A percentile compares a stretch with the other conserved stretches of the same genome.
phyloP scores from a whole-genome alignment of 495 filamentous ascomycete species.

The Lasiosphaeriaceae sp. region DNA sequence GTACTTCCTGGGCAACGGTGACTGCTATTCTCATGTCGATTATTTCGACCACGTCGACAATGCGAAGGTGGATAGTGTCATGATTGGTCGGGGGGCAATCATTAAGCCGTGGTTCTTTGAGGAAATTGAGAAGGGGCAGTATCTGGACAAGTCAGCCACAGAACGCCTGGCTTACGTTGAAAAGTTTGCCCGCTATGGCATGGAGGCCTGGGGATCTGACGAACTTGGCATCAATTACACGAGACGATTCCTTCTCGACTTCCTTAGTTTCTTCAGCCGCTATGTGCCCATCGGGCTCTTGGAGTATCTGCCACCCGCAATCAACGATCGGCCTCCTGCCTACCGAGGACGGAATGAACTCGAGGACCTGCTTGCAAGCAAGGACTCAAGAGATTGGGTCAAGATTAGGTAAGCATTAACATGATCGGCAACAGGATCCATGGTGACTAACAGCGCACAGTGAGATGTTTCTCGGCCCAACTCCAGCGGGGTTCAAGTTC shows the following conservation, averaged over 20 bases:
- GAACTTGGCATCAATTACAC: conserved; percentile 89
- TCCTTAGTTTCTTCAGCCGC: conserved; percentile 84
- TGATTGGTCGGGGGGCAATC: conserved; percentile 87
- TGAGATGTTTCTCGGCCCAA: conserved; percentile 95
- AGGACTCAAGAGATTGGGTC: conserved; percentile 94
- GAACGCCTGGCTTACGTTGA: conserved; percentile 84
- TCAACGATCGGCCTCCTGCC: conserved; percentile 83
- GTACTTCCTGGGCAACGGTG: conserved; percentile 94
- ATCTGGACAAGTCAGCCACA: conserved; percentile 85
- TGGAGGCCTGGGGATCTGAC: conserved; percentile 92
- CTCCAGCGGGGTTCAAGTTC: conserved; percentile 86
- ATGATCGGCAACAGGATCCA: background rate
- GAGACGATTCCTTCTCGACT: conserved; percentile 86
- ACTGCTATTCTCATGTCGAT: conserved; percentile 88
- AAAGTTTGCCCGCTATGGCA: conserved; percentile 82
- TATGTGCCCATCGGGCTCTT: conserved; percentile 89
- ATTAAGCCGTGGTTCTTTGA: conserved; percentile 99
- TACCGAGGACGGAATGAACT: conserved; percentile 82
- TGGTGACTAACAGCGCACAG: conserved; percentile 35
- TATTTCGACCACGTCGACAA: conserved; percentile 76
- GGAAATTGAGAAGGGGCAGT: conserved; percentile 86
- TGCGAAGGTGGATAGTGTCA: conserved; percentile 77
- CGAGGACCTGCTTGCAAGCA: conserved; percentile 84
- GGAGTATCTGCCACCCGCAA: conserved; percentile 76
- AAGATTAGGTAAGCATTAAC: conserved; percentile 78